These are phyloP conservation scores for Tulasnella sp. DNA, from an alignment of 768 basidiomycete genomes.

Conservation along the genomic window DNA sequence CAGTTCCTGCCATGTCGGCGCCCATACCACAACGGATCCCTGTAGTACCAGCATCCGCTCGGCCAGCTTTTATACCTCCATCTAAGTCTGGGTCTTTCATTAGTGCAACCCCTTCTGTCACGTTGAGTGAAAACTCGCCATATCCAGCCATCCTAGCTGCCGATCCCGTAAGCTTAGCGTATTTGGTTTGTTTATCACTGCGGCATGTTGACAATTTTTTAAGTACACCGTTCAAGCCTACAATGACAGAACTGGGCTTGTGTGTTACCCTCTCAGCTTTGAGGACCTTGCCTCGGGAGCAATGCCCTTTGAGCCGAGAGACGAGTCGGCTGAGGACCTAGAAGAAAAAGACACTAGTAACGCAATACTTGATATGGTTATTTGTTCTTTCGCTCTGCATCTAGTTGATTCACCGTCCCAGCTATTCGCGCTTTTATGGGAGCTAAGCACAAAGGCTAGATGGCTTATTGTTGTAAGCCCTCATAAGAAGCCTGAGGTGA, in stretches of 20 bases:
- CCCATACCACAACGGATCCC: not conserved
- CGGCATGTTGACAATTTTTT: not conserved
- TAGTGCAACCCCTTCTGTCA: conserved; percentile 21
- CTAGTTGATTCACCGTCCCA: conserved; percentile 54
- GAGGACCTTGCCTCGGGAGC: conserved; percentile 51
- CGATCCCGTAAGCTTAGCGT: conserved; percentile 42
- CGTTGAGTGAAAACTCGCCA: conserved; percentile 30
- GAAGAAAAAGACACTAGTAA: not conserved
- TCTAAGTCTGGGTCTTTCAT: conserved; percentile 21
- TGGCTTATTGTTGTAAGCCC: conserved; percentile 68
- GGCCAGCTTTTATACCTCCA: conserved; percentile 19
- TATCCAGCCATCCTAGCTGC: conserved; percentile 36
- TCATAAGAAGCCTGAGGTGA: conserved; percentile 68
- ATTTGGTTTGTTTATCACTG: not conserved
- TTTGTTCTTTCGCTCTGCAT: conserved; percentile 71
- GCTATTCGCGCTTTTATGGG: conserved; percentile 56
- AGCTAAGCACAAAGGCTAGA: conserved; percentile 49
- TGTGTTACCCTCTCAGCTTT: conserved; percentile 55
- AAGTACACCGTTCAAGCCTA: conserved; percentile 59
- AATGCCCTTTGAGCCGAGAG: conserved; percentile 35
- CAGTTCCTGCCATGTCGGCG: conserved; percentile 27
- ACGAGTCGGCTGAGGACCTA: not conserved
- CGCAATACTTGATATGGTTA: conserved; percentile 43
- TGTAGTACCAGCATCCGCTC: not conserved
- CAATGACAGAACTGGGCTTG: conserved; percentile 43